phyloP scores from a whole-genome alignment of 2,329 filamentous ascomycete genomes.

The Purpureocillium lavendulum region DNA sequence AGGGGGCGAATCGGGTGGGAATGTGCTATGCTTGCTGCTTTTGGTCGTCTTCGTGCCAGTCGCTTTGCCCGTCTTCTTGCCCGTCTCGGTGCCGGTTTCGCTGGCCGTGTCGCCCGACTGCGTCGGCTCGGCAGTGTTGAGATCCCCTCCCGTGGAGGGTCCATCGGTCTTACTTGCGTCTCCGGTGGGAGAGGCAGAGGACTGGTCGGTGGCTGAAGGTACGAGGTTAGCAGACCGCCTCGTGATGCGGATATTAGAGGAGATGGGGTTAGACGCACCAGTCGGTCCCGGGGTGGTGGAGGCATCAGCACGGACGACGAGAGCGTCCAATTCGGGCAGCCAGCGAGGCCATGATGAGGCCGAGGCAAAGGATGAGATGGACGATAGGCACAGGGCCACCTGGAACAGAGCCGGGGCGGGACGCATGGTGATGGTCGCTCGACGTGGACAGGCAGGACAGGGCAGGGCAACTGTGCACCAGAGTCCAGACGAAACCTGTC shows the following conservation, averaged over 20 bases:
- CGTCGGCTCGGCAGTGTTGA: constrained; percentile 29
- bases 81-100: neutral
- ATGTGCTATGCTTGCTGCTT: constrained; percentile 27
- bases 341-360: constrained; percentile 49
- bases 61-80: constrained; percentile 12
- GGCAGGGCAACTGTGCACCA: neutral
- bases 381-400: constrained; percentile 40
- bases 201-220: neutral
- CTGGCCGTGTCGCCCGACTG: constrained; percentile 2
- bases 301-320: constrained; percentile 42
- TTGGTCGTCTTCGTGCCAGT: constrained; percentile 18
- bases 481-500: neutral
- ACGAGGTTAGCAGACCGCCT: constrained; percentile 1
- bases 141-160: constrained; percentile 21
- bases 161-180: constrained; percentile 7
- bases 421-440: constrained; percentile 29
- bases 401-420: constrained; percentile 35
- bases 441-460: neutral
- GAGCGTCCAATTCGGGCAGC: constrained; percentile 42
- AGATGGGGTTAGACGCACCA: constrained; percentile 4
- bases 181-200: neutral
- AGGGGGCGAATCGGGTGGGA: constrained; percentile 34
- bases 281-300: constrained; percentile 5
- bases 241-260: neutral
- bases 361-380: constrained; percentile 40